phyloP scores from a whole-genome alignment of 257 asterid genomes.

The Parsonsia alboflavescens region DNA sequence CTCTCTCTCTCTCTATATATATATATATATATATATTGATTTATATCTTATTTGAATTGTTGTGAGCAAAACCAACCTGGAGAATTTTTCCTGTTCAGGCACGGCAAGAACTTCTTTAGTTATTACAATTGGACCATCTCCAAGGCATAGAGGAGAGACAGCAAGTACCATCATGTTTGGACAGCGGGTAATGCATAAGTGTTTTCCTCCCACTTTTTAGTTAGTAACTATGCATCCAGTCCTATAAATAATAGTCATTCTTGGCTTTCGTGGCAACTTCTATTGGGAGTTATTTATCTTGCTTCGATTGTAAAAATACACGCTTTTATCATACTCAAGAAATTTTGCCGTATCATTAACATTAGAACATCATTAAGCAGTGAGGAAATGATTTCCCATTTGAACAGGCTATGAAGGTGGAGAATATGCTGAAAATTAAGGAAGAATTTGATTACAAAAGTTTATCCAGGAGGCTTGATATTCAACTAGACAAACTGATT shows the following conservation, averaged over 20 bases:
- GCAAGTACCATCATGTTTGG: slow-evolving; percentile 86
- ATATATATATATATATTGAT: no score
- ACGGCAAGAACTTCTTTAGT: slow-evolving; percentile 86
- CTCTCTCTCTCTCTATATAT: background rate
- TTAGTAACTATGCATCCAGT: background rate
- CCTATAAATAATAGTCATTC: slow-evolving; percentile 4
- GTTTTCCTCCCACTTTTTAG: slow-evolving; percentile 8
- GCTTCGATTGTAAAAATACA: background rate
- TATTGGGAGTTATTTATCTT: background rate
- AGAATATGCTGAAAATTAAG: slow-evolving; percentile 78
- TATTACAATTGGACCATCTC: slow-evolving; percentile 82
- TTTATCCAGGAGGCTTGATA: slow-evolving; percentile 77
- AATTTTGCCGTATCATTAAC: background rate
- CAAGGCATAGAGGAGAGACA: slow-evolving; percentile 87
- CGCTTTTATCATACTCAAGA: background rate
- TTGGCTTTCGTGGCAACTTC: background rate
- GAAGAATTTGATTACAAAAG: slow-evolving; percentile 87
- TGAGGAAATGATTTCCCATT: background rate
- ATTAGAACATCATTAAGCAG: background rate
- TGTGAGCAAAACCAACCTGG: background rate
- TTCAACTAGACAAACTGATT: slow-evolving; percentile 62
- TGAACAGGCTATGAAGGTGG: slow-evolving; percentile 87
- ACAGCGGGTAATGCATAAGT: slow-evolving; percentile 55
- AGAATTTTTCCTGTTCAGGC: slow-evolving; percentile 38
- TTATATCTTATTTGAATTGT: no score